Evolutionary conservation across 345 rosid species (phyloP).

Genomic region (Hibiscus mutabilis): DNA sequence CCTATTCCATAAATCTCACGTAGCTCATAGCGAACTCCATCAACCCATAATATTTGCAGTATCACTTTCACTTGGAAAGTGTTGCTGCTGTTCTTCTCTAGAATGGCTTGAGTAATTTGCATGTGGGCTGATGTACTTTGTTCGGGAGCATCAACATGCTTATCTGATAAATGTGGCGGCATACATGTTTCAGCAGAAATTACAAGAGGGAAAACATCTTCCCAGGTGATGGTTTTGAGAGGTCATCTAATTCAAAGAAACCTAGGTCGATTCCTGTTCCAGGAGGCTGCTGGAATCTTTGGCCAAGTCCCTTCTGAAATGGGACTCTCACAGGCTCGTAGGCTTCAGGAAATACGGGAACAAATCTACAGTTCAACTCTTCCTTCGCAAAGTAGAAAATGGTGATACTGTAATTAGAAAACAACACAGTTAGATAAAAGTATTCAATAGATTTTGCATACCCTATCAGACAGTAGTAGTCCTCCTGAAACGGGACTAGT

Average conservation of each 20-base stretch:
- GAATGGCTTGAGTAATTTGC: slow-evolving; percentile 74
- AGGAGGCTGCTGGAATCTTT: slow-evolving; percentile 65
- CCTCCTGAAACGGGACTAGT: too few relatives aligned
- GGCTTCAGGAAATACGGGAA: slow-evolving; percentile 62
- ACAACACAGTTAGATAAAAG: slow-evolving; percentile 1
- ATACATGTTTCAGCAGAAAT: slow-evolving; percentile 59
- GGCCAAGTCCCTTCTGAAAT: slow-evolving; percentile 64
- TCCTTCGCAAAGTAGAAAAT: slow-evolving; percentile 79
- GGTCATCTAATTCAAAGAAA: slow-evolving; percentile 71
- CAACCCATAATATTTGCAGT: slow-evolving; percentile 77
- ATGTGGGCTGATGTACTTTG: slow-evolving; percentile 39
- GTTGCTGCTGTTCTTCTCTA: slow-evolving; percentile 45
- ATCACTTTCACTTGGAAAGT: slow-evolving; percentile 61
- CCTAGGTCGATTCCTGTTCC: slow-evolving; percentile 85
- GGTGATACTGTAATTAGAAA: slow-evolving; percentile 46
- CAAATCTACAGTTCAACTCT: slow-evolving; percentile 57
- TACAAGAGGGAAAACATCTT: slow-evolving; percentile 78
- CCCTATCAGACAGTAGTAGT: neutral
- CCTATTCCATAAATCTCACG: slow-evolving; percentile 74
- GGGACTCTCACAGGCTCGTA: slow-evolving; percentile 48
- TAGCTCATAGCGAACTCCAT: slow-evolving; percentile 69
- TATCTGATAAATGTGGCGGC: slow-evolving; percentile 22
- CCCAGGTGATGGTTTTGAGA: slow-evolving; percentile 61
- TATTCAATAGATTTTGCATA: neutral
- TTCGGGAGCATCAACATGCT: slow-evolving; percentile 19